Evolutionary conservation across 257 asterid genomes (phyloP).

Genomic region (Asclepias syriaca): DNA sequence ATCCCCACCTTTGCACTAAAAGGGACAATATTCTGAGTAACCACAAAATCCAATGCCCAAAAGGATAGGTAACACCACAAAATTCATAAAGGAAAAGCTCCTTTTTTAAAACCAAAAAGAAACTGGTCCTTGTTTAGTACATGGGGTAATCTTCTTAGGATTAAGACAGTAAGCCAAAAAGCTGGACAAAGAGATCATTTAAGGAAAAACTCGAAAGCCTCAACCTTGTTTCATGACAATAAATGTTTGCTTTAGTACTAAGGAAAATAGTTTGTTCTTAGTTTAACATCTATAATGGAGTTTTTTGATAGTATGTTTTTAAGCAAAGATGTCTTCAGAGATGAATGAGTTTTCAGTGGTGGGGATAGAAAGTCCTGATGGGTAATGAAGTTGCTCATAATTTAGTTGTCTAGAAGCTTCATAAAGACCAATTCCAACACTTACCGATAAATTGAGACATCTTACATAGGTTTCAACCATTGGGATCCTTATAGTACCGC

Average conservation of each 20-base stretch:
- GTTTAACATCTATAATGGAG: neutral
- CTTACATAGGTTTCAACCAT: conserved; percentile 94
- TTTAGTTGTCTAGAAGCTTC: conserved; percentile 90
- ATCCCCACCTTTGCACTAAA: neutral
- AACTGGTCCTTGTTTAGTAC: conserved; percentile 7
- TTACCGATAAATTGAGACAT: conserved; percentile 86
- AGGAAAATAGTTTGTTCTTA: neutral
- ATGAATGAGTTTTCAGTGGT: conserved; percentile 34
- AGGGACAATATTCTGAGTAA: neutral
- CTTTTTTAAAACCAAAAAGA: neutral
- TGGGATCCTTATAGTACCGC: conserved; percentile 77
- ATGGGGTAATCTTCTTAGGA: conserved; percentile 22
- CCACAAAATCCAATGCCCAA: neutral
- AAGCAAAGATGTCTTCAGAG: conserved; percentile 81
- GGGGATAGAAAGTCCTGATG: conserved; percentile 38
- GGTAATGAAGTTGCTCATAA: conserved; percentile 63
- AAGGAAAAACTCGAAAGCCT: no score
- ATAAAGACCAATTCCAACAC: conserved; percentile 84
- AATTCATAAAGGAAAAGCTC: neutral
- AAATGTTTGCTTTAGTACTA: neutral
- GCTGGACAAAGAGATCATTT: neutral
- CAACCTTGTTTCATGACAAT: neutral
- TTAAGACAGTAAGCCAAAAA: neutral
- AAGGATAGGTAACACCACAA: neutral
- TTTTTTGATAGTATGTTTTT: neutral